phyloP scores from a whole-genome alignment of 306 rosid species.

The Vicia sativa region DNA sequence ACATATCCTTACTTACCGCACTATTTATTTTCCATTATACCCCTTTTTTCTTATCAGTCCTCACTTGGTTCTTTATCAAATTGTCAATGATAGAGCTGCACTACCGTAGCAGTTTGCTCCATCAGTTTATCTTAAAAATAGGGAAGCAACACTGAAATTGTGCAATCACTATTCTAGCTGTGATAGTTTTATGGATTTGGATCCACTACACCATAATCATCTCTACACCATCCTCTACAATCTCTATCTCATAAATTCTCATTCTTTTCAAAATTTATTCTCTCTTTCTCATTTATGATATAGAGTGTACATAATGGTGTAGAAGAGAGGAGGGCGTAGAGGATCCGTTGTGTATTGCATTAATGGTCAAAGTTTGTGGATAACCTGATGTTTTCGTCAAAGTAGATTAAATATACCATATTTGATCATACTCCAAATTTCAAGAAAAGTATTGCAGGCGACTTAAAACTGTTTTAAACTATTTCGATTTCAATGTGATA shows the following conservation, averaged over 20 bases:
- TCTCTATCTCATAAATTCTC: too few relatives aligned
- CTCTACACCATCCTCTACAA: too few relatives aligned
- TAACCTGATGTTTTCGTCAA: background rate
- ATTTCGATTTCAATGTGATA: conserved; percentile 19
- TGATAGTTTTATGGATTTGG: background rate
- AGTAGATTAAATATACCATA: conserved; percentile 1
- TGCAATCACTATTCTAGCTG: background rate
- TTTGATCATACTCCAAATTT: background rate
- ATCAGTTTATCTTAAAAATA: conserved; percentile 25
- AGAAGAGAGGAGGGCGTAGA: too few relatives aligned
- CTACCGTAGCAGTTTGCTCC: background rate
- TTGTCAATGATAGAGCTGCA: conserved; percentile 25
- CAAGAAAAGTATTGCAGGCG: conserved; percentile 6
- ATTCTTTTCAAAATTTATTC: too few relatives aligned
- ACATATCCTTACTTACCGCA: too few relatives aligned
- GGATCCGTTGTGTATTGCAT: background rate
- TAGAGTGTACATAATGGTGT: too few relatives aligned
- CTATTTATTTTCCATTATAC: too few relatives aligned
- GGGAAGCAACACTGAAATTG: conserved; percentile 9
- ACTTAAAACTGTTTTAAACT: background rate
- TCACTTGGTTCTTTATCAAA: background rate
- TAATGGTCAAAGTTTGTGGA: background rate
- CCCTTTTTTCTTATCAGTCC: too few relatives aligned
- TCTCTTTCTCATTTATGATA: too few relatives aligned
- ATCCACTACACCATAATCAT: too few relatives aligned